Conservation (phyloP, 2,329 filamentous ascomycete genomes). For the Cladorrhinum sp. region DNA sequence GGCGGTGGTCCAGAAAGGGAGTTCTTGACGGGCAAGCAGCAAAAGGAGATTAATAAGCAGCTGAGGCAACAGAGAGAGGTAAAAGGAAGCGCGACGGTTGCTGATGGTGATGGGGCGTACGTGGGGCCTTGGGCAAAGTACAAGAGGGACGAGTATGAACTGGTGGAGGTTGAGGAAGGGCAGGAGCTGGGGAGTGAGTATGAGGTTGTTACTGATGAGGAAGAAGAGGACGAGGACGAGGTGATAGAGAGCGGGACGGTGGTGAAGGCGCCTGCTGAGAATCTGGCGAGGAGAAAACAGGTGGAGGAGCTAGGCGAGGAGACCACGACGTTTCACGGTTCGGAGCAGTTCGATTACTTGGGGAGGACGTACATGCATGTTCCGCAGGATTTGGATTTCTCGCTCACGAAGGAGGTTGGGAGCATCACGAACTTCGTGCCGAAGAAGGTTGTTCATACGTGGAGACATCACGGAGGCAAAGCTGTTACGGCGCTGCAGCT, state of each 20-base stretch:
- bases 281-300: slow-evolving; percentile 55
- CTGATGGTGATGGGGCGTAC: slow-evolving; percentile 85
- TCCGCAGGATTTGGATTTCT: slow-evolving; percentile 83
- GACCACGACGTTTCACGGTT: slow-evolving; percentile 83
- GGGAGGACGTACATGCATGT: slow-evolving; percentile 97
- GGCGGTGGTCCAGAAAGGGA: slow-evolving; percentile 57
- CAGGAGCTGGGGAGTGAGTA: slow-evolving; percentile 74
- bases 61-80: slow-evolving; percentile 74
- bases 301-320: slow-evolving; percentile 65
- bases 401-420: slow-evolving; percentile 76
- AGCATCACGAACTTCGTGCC: slow-evolving; percentile 87
- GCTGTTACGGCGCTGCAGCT: slow-evolving; percentile 81
- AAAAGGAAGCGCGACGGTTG: slow-evolving; percentile 79
- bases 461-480: slow-evolving; percentile 62
- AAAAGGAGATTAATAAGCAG: slow-evolving; percentile 68
- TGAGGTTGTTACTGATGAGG: slow-evolving; percentile 73
- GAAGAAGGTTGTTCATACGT: slow-evolving; percentile 89
- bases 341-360: slow-evolving; percentile 83
- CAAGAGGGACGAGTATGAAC: slow-evolving; percentile 67
- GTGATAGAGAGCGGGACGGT: slow-evolving; percentile 63
- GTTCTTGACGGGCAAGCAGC: slow-evolving; percentile 50
- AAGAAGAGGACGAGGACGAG: slow-evolving; percentile 61
- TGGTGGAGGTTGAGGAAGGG: slow-evolving; percentile 68
- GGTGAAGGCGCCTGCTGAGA: slow-evolving; percentile 52
- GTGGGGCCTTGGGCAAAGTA: slow-evolving; percentile 94